These are phyloP conservation scores for Vitis hybrid DNA, from an alignment of 177 flowering plant genomes.

Conservation along the genomic window DNA sequence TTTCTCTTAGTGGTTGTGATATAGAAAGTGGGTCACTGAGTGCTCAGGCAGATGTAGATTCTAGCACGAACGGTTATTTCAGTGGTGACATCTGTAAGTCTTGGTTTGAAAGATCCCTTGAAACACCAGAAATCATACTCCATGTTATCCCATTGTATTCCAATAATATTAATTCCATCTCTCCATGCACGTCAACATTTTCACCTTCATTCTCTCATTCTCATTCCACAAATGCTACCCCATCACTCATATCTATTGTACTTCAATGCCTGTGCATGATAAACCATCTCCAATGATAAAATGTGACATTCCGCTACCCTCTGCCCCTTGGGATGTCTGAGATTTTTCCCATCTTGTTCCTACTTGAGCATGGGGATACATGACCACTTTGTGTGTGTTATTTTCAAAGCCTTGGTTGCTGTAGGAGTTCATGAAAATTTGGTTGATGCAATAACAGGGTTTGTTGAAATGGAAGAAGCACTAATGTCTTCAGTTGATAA, in stretches of 20 bases:
- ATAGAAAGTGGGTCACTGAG: too few species aligned
- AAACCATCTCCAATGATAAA: conserved; percentile 40
- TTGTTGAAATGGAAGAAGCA: too few species aligned
- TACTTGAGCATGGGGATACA: too few species aligned
- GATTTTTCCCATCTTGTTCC: too few species aligned
- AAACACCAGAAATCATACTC: conserved; percentile 15
- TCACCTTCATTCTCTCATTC: conserved; percentile 26
- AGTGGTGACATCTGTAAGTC: conserved; percentile 70
- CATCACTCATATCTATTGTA: conserved; percentile 29
- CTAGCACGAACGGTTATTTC: conserved; percentile 62
- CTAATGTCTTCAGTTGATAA: too few species aligned
- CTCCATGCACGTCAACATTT: conserved; percentile 20
- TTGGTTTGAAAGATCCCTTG: conserved; percentile 32
- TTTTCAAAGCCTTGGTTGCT: too few species aligned
- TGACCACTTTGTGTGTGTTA: too few species aligned
- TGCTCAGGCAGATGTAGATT: conserved; percentile 16
- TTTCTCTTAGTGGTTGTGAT: too few species aligned
- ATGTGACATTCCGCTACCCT: conserved; percentile 46
- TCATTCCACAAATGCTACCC: conserved; percentile 18
- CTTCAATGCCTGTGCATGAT: conserved; percentile 36
- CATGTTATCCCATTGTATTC: conserved; percentile 23
- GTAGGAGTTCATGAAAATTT: too few species aligned
- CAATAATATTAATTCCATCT: conserved; percentile 16
- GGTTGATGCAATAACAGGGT: too few species aligned
- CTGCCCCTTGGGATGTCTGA: conserved; percentile 51